Percentiles rank a stretch among this genome's conserved stretches.
Conservation (phyloP, 2,329 filamentous ascomycete species). For the Moelleriella libera region DNA sequence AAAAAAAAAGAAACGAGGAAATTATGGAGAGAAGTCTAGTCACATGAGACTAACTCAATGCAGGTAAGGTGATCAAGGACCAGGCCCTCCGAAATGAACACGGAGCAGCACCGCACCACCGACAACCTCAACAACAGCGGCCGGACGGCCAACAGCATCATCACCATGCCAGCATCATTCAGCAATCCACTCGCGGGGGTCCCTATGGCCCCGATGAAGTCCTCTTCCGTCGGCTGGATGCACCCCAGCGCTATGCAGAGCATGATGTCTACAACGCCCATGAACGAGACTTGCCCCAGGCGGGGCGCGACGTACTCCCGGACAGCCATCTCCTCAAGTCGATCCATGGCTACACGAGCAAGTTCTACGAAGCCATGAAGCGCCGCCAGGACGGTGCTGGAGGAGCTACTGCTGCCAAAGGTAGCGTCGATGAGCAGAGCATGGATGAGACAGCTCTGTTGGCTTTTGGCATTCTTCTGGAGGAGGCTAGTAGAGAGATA, state of each 20-base stretch:
- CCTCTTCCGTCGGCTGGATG: conserved; percentile 49
- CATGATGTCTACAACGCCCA: conserved; percentile 58
- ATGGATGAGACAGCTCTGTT: conserved; percentile 70
- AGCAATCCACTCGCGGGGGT: conserved; percentile 10
- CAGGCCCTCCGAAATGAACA: conserved; percentile 9
- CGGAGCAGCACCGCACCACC: neutral
- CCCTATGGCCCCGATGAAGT: conserved; percentile 53
- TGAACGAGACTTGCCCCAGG: conserved; percentile 34
- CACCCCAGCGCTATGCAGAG: conserved; percentile 55
- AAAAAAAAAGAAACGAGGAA: conserved; percentile 8
- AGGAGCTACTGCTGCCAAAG: conserved; percentile 5
- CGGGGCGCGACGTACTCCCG: conserved; percentile 39
- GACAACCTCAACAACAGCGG: conserved; percentile 1
- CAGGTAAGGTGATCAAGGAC: conserved; percentile 16
- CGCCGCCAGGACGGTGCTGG: conserved; percentile 6
- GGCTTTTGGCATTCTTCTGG: conserved; percentile 60
- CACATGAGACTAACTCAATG: neutral
- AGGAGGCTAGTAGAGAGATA: conserved; percentile 49
- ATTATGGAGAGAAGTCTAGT: neutral
- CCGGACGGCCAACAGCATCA: conserved; percentile 1
- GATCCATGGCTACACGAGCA: conserved; percentile 53
- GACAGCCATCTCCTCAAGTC: conserved; percentile 56
- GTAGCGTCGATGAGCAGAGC: conserved; percentile 37
- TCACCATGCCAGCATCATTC: neutral
- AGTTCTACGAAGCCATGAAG: conserved; percentile 42